Evolutionary conservation across 2,329 filamentous ascomycete species (phyloP).

Genomic region (Venturia carpophila): DNA sequence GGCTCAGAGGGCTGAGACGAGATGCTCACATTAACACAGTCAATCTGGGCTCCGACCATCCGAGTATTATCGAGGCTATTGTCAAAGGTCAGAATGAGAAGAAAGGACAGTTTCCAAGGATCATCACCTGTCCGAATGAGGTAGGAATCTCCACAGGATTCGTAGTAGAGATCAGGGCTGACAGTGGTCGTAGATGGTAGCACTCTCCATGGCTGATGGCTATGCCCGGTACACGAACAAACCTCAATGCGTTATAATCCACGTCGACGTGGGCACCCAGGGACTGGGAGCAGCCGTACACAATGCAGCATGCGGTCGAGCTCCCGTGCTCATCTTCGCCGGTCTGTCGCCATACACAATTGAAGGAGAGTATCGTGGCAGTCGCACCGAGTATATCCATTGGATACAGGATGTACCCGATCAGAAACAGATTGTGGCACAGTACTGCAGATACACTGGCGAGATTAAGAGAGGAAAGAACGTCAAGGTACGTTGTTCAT

Average conservation of each 20-base stretch:
- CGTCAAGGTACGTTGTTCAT: constrained; percentile 48
- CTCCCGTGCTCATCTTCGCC: constrained; percentile 70
- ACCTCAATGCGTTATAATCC: constrained; percentile 68
- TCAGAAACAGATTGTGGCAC: constrained; percentile 69
- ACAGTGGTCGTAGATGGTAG: constrained; percentile 57
- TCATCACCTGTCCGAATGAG: constrained; percentile 76
- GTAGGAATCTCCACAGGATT: constrained; percentile 36
- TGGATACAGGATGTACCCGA: constrained; percentile 82
- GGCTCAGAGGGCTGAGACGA: neutral
- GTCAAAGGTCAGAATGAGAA: constrained; percentile 65
- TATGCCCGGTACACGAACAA: constrained; percentile 62
- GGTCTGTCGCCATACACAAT: constrained; percentile 69
- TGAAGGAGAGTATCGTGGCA: constrained; percentile 67
- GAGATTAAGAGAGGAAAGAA: constrained; percentile 81
- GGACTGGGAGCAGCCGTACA: constrained; percentile 70
- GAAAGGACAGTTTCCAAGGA: constrained; percentile 56
- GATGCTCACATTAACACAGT: constrained; percentile 38
- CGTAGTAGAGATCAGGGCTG: neutral
- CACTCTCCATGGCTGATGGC: constrained; percentile 76
- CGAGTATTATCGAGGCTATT: constrained; percentile 72
- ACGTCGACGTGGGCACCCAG: constrained; percentile 74
- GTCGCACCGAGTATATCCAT: constrained; percentile 71
- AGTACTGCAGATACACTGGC: constrained; percentile 77
- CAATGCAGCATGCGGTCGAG: constrained; percentile 67
- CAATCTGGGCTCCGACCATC: constrained; percentile 65